Conservation (phyloP, 345 rosid genomes). For the Murraya paniculata region DNA sequence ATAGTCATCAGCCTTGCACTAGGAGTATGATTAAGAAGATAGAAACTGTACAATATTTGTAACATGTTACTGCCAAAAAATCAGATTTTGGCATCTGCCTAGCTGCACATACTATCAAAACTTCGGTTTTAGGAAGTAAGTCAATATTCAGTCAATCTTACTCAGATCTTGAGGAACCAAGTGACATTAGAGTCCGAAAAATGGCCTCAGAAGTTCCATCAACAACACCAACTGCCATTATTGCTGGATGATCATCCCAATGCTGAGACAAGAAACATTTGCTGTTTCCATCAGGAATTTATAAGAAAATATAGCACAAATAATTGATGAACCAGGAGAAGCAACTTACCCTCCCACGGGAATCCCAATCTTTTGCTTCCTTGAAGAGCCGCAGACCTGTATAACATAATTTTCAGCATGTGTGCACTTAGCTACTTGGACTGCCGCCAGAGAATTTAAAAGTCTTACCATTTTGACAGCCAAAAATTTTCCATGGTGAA, state of each 20-base stretch:
- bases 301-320: not conserved
- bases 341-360: slow-evolving; percentile 50
- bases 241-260: slow-evolving; percentile 92
- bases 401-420: slow-evolving; percentile 9
- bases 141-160: slow-evolving; percentile 37
- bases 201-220: slow-evolving; percentile 83
- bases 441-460: not conserved
- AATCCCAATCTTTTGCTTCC: slow-evolving; percentile 82
- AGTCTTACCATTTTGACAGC: slow-evolving; percentile 80
- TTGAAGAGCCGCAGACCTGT: slow-evolving; percentile 89
- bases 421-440: slow-evolving; percentile 3
- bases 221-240: slow-evolving; percentile 92
- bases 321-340: not conserved
- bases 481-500: slow-evolving; percentile 93
- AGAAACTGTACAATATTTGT: not conserved
- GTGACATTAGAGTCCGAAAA: slow-evolving; percentile 75
- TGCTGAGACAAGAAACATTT: slow-evolving; percentile 38
- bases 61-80: not conserved
- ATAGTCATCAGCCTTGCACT: not conserved
- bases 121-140: not conserved
- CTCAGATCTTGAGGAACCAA: slow-evolving; percentile 84
- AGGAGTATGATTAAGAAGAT: not conserved
- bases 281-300: not conserved
- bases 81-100: not conserved
- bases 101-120: not conserved